Evolutionary conservation across 257 asterid genomes (phyloP), one percentile per base, ranked within the genome.

Genomic region (Solanum chmielewskii): DNA sequence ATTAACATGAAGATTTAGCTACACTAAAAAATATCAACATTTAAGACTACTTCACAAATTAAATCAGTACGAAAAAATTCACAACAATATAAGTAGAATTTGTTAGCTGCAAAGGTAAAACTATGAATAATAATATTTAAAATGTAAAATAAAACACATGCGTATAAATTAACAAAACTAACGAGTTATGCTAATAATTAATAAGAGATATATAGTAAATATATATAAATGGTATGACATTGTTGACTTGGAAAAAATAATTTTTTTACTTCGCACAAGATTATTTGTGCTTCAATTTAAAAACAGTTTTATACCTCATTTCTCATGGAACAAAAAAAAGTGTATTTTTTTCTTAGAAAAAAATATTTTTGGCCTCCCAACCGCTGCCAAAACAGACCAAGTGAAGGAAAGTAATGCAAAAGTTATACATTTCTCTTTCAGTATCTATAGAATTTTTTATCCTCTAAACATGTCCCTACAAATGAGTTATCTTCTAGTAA

Each of bases 391-490:
- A 64, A 64, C 35, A 64, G 71, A 12, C 18, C 7, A 64, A 64
- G 71, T 11, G 11, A 41, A 41, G 59, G 7, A 44, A 11, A 44
- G 15, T 2, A 62, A n/a, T 62, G 70, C 31, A 23, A 29, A 11
- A 9, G 8, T 60, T 4, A 4, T 60, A 29, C 29, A 76, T 27
- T 13, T 41, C 20, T 13, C 20, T 62, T 23, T 77, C 83, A 15
- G 62, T 15, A 77, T 42, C 13, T 42, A 42, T 42, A 25, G 37
- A 42, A 77, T n/a, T n/a, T 62, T 44, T 42, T 44, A 44, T 12
- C 62, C 62, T 77, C n/a, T 15, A 2, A 76, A 76, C 60, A 41
- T n/a, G 13, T 7, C 56, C 83, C 21, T 62, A 93, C 98, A 96
- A 97, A 93, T 31, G 11, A 47, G 27, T n/a, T 47, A 44, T 47